Evolutionary conservation across 306 rosid species (phyloP).

Genomic region (Quercus agrifolia): DNA sequence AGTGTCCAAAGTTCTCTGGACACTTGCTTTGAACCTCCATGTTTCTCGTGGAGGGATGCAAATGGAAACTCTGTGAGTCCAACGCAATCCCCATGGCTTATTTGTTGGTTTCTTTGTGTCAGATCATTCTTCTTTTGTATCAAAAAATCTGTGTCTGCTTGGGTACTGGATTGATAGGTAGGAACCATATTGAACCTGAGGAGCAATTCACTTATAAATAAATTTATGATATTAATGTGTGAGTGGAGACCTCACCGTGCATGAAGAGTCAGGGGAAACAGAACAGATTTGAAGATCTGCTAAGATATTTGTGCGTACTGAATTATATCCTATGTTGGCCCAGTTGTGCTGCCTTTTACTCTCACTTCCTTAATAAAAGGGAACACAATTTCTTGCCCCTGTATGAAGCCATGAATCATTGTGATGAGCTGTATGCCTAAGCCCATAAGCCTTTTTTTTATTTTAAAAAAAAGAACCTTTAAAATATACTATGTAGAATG

Average conservation of each 20-base stretch:
- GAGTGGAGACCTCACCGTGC: background rate
- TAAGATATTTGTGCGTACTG: background rate
- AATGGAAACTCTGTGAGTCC: background rate
- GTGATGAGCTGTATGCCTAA: background rate
- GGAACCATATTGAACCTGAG: background rate
- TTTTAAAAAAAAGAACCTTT: background rate
- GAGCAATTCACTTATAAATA: background rate
- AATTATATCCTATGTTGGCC: background rate
- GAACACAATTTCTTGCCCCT: background rate
- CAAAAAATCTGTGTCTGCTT: background rate
- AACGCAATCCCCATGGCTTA: background rate
- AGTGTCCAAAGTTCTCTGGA: too few relatives aligned
- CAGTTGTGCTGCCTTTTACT: background rate
- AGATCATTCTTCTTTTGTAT: background rate
- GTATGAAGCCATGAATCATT: background rate
- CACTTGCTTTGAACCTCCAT: background rate
- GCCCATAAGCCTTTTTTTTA: background rate
- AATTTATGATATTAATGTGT: too few relatives aligned
- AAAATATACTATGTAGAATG: background rate
- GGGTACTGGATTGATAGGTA: background rate
- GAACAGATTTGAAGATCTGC: background rate
- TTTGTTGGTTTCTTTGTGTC: constrained; percentile 1
- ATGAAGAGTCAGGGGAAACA: constrained; percentile 9
- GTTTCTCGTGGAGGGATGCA: background rate
- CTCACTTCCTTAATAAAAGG: background rate